Evolutionary conservation across 805 yeast species (phyloP), one percentile per base, ranked within the genome.

Genomic region (Saccharomycopsis schoenii): DNA sequence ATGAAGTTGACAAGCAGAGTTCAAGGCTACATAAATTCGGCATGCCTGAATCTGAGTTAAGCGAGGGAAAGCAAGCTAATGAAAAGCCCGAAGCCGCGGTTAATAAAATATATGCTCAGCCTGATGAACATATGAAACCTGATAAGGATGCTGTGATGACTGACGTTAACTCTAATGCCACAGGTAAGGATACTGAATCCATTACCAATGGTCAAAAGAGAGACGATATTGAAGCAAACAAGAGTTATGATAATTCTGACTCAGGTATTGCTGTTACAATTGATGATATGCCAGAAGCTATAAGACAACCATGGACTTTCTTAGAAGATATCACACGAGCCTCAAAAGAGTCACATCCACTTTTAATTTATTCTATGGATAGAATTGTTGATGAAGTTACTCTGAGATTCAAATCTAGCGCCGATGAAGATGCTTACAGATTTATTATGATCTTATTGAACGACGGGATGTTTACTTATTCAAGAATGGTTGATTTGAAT

Each of bases 381-480:
- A 90, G 97, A 0, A 75, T 96, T 61, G 97, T 93, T 39, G 99
- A 96, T 69, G 99, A 96, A 75, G 89, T 94, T 60, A 86, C 86
- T 68, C 97, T 91, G 70, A 78, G 97, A 60, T 93, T 94, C 78
- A 94, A 93, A 73, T 85, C 96, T 41, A 87, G 88, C 56, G 89
- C 96, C 0, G 99, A 96, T 71, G 99, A 93, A 68, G 99, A 94
- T 72, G 93, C 97, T 0, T 96, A 94, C 72, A 79, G 99, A 66
- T 77, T 94, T 60, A 92, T 96, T 56, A 89, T 90, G 63, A 98
- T 97, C 0, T 74, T 94, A 60, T 79, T 94, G 64, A 90, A 90
- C 68, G 99, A 94, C 73, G 98, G 97, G 55, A 87, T 94, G 17
- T 96, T 88, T 69, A 89, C 87, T 68, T 83, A 88, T 71, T 90